These are phyloP conservation scores for Notholithocarpus densiflorus DNA, from an alignment of 306 rosid genomes.

Conservation along the genomic window DNA sequence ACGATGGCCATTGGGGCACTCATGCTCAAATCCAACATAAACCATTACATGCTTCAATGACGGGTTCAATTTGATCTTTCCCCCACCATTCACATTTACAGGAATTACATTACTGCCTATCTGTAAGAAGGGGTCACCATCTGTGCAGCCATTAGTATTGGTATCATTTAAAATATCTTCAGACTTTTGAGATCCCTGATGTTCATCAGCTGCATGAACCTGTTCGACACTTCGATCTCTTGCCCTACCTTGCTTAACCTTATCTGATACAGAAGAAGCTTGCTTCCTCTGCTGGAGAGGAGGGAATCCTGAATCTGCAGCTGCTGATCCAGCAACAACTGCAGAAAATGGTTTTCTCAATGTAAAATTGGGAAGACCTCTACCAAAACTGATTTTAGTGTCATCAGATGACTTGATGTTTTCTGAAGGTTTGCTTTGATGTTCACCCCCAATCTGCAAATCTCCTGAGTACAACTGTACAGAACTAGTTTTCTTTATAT, in stretches of 20 bases:
- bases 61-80: constrained; percentile 40
- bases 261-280: constrained; percentile 47
- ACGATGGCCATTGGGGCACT: constrained; percentile 94
- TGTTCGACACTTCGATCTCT: constrained; percentile 41
- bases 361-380: constrained; percentile 64
- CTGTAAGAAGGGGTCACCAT: constrained; percentile 52
- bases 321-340: constrained; percentile 82
- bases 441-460: constrained; percentile 43
- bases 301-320: constrained; percentile 72
- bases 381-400: constrained; percentile 60
- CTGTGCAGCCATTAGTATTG: constrained; percentile 26
- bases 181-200: constrained; percentile 44
- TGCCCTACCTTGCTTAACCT: constrained; percentile 56
- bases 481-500: constrained; percentile 32
- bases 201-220: constrained; percentile 31
- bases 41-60: constrained; percentile 42
- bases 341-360: constrained; percentile 94
- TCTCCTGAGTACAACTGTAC: constrained; percentile 34
- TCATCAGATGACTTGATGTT: constrained; percentile 37
- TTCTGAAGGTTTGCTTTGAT: constrained; percentile 41
- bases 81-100: constrained; percentile 50
- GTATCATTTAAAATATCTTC: constrained; percentile 38
- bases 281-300: constrained; percentile 75
- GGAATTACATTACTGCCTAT: constrained; percentile 82
- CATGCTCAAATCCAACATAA: constrained; percentile 92